Percentiles rank a stretch among this genome's conserved stretches.
Evolutionary conservation across 2,329 filamentous ascomycete genomes (phyloP).

Genomic region (Colletotrichum lini): DNA sequence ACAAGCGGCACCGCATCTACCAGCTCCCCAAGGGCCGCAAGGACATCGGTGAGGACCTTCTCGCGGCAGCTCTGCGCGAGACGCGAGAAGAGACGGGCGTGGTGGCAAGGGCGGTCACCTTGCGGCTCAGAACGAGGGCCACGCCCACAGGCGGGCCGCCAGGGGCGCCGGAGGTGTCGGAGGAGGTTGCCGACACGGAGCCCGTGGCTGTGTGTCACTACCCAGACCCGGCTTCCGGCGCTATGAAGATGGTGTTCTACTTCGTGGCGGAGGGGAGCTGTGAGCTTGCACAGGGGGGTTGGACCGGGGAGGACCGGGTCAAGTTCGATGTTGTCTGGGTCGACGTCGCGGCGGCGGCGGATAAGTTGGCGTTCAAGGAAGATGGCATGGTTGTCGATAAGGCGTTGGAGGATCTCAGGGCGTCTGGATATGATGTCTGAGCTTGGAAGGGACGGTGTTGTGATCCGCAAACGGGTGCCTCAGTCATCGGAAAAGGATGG

Average conservation of each 20-base stretch:
- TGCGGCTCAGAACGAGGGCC: constrained; percentile 60
- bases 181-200: constrained; percentile 52
- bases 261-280: constrained; percentile 55
- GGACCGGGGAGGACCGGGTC: constrained; percentile 39
- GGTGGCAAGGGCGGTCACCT: constrained; percentile 53
- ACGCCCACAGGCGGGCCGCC: constrained; percentile 48
- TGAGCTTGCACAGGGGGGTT: constrained; percentile 34
- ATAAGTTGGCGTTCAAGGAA: constrained; percentile 45
- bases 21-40: constrained; percentile 66
- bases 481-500: background rate
- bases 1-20: constrained; percentile 58
- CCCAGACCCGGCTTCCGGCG: constrained; percentile 52
- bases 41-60: constrained; percentile 61
- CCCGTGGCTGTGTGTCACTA: constrained; percentile 54
- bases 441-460: background rate
- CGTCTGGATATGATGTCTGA: constrained; percentile 47
- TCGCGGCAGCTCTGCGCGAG: constrained; percentile 60
- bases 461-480: background rate
- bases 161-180: constrained; percentile 46
- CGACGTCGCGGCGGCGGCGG: constrained; percentile 44
- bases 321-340: constrained; percentile 51
- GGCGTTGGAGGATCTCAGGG: constrained; percentile 47
- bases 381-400: constrained; percentile 48
- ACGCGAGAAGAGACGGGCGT: constrained; percentile 65
- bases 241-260: constrained; percentile 58